Base-by-base conservation (phyloP, 1,284 basidiomycete genomes). In the Takashimella tepidaria region DNA sequence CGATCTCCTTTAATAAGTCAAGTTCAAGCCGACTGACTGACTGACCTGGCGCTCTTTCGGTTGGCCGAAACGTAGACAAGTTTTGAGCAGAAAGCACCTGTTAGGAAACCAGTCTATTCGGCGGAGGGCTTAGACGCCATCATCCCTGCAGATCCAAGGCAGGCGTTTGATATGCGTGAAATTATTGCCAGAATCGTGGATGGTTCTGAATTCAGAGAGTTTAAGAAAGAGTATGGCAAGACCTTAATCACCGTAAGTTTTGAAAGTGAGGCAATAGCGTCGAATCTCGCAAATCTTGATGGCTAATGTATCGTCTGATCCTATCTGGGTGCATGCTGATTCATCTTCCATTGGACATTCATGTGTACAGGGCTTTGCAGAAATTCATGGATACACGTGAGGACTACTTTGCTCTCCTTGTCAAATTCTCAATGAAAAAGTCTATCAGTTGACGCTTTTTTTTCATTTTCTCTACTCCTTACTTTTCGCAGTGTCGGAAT, bases 201-300 rank as follows among this genome's bases (percentile, higher is more conserved):
- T 63, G 92, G 91, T 2, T 92, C 88, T 67, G 83, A 85, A 54
- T 93, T 97, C 74, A 82, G 91, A 60, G 92, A 96, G 75, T 97
- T 95, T 80, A 97, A 97, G 80, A 88, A 87, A 72, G 90, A 92
- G 68, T 96, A 95, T 69, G 92, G 90, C 13, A 78, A 85, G 47
- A 95, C 91, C 0, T 84, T 97, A 54, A 83, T 96, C 51, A 96
- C 92, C 5, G 91, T 88, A 64, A 59, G 81, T 77, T 49, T 20
- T 16, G 26, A 20, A 51, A 23, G 50, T 11, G 10, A 5, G 56
- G n/a, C n/a, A n/a, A n/a, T n/a, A n/a, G n/a, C n/a, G n/a, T n/a
- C n/a, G n/a, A n/a, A n/a, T n/a, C n/a, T n/a, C n/a, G n/a, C n/a
- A n/a, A n/a, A n/a, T n/a, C n/a, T n/a, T n/a, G n/a, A n/a, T n/a